Evolutionary conservation across 805 yeast genomes (phyloP), one percentile per base, ranked within the genome.

Genomic region (Candida sonorensis): DNA sequence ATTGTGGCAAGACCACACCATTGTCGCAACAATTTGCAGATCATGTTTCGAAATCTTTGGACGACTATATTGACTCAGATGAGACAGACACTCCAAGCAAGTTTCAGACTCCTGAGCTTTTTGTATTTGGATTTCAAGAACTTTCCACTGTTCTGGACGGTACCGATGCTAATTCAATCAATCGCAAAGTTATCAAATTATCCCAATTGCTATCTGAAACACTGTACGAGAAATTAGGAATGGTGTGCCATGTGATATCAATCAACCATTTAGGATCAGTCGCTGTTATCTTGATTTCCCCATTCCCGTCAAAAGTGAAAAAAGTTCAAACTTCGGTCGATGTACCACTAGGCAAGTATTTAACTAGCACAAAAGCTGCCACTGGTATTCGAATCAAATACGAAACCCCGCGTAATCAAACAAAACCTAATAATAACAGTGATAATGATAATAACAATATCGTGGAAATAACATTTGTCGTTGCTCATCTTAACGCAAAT

Each of bases 321-420:
- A 39, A 34, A 10, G 27, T 52, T 13, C 20, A 33, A 10, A 31
- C 34, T 17, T 45, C 53, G 5, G 46, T 63, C 15, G 51, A 48
- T 9, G 61, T 59, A 13, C 67, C 72, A 12, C 62, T 77, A 39
- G 95, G 96, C 2, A 50, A 62, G 34, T 63, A 67, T 7, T 61
- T 66, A 36, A 75, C 90, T 1, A 72, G 77, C 33, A 51, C 83
- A 46, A 88, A 88, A 53, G 95, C 95, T 1, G 88, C 77, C 0
- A 77, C 72, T 2, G 84, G 80, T 0, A 30, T 80, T 2, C 59
- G 88, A 26, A 45, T 82, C n/a, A 41, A 40, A 1, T 62, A 61
- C 33, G 46, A 48, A 4, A 41, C 41, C n/a, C n/a, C n/a, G n/a
- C n/a, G n/a, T n/a, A n/a, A n/a, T n/a, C n/a, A n/a, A n/a, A n/a